Percentiles rank a stretch among this genome's conserved stretches.
phyloP scores from a whole-genome alignment of 106 monocot genomes.

The Ottelia alismoides region DNA sequence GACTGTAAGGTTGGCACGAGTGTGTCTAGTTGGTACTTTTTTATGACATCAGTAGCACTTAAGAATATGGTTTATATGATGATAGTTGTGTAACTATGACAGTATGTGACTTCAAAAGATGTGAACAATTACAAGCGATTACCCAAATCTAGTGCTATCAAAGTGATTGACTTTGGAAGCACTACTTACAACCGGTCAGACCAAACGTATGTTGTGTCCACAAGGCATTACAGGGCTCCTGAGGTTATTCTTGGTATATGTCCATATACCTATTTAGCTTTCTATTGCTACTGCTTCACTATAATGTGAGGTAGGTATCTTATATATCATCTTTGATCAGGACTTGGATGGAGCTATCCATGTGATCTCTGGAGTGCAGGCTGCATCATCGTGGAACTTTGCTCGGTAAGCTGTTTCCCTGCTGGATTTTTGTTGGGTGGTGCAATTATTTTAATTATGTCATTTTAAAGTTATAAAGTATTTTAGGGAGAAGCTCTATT shows the following conservation, averaged over 20 bases:
- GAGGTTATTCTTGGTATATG: conserved; percentile 70
- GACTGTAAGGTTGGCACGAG: conserved; percentile 31
- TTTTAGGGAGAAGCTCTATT: conserved; percentile 77
- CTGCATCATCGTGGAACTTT: conserved; percentile 14
- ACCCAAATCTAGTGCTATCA: conserved; percentile 81
- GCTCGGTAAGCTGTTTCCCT: conserved; percentile 14
- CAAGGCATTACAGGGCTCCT: conserved; percentile 83
- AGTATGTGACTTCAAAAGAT: too few species aligned
- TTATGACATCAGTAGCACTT: too few species aligned
- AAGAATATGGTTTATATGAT: too few species aligned
- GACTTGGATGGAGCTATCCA: conserved; percentile 18
- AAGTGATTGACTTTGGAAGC: conserved; percentile 91
- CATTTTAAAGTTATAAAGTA: background rate
- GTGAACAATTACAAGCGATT: conserved; percentile 34
- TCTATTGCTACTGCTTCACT: too few species aligned
- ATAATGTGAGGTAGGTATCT: too few species aligned
- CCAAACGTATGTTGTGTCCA: conserved; percentile 66
- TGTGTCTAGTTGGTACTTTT: background rate
- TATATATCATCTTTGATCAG: background rate
- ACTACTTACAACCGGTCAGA: conserved; percentile 54
- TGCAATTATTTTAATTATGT: too few species aligned
- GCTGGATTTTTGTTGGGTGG: too few species aligned
- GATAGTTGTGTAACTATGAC: too few species aligned
- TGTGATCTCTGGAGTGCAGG: conserved; percentile 16
- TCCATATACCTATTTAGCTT: too few species aligned